phyloP scores from a whole-genome alignment of 306 rosid species.

The Sesbania bispinosa region DNA sequence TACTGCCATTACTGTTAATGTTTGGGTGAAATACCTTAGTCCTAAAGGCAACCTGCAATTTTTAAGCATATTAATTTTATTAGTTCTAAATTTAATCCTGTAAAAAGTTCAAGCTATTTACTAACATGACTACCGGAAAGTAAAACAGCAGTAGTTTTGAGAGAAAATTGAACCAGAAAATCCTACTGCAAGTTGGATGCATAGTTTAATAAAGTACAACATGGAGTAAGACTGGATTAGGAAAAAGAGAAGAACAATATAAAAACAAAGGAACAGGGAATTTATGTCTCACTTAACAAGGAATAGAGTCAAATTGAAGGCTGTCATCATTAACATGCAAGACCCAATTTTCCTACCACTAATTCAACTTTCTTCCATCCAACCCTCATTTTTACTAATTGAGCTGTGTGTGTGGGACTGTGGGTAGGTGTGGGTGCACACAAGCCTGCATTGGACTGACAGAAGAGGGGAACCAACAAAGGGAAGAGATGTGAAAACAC shows the following conservation, averaged over 20 bases:
- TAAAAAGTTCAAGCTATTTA: not conserved
- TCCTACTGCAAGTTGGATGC: not conserved
- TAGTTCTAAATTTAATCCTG: not conserved
- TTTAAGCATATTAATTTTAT: no score
- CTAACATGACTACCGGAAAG: not conserved
- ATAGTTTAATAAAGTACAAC: not conserved
- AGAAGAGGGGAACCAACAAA: not conserved
- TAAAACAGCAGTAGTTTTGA: not conserved
- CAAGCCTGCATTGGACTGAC: not conserved
- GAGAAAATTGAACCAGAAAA: not conserved
- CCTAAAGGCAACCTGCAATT: constrained; percentile 88
- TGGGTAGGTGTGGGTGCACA: not conserved
- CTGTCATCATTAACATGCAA: not conserved
- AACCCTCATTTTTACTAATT: not conserved
- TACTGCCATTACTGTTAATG: constrained; percentile 87
- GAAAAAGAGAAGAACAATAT: not conserved
- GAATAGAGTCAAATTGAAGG: not conserved
- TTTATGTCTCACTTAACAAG: not conserved
- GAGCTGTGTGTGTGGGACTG: not conserved
- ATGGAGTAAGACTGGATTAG: not conserved
- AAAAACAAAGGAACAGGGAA: not conserved
- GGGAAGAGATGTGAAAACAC: not conserved
- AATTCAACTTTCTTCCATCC: not conserved
- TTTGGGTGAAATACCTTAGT: constrained; percentile 94
- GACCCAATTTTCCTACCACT: not conserved